Evolutionary conservation across 2,329 filamentous ascomycete genomes (phyloP), one percentile per base, ranked within the genome.

Genomic region (Ploettnerulaceae sp.): DNA sequence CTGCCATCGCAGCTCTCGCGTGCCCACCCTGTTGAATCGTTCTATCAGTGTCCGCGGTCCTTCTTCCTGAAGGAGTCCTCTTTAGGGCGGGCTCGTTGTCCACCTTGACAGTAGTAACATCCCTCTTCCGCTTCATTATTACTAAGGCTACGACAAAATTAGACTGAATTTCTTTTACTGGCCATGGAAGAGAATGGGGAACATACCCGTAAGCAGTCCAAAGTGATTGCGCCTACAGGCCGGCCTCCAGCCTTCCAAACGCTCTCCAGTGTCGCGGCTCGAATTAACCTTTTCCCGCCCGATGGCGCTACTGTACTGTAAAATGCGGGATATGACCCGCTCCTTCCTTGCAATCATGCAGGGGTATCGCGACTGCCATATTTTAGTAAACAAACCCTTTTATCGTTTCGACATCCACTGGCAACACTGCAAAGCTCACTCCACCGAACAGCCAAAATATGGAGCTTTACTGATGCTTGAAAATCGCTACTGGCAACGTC

Each of bases 381-480:
- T 43, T 47, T 28, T 33, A 52, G 54, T 59, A 55, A 59, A 59
- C 56, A 59, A 58, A 54, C 26, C 25, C 11, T 17, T 20, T 12
- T 24, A 14, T 7, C 7, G 31, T 18, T 15, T 2, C 29, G 22
- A 31, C 29, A 20, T 41, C 7, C 5, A 37, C 44, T 28, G 21
- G 17, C 12, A 49, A 39, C 15, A 40, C 7, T 5, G 31, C 40
- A 28, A 31, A 31, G 31, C 7, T 29, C 18, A n/a, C 24, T 12
- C 14, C 7, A 26, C 35, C 18, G 21, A 28, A 26, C 3, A 22
- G 29, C 29, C 28, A 33, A 31, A 24, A 18, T 21, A 9, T 25
- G 9, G n/a, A 33, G 4, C 9, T 5, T 14, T 12, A 22, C 26
- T 31, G 1, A 40, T 39, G 35, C 26, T 9, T 14, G n/a, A 18